Evolutionary conservation across 306 rosid genomes (phyloP).

Genomic region (Rubus idaeus): DNA sequence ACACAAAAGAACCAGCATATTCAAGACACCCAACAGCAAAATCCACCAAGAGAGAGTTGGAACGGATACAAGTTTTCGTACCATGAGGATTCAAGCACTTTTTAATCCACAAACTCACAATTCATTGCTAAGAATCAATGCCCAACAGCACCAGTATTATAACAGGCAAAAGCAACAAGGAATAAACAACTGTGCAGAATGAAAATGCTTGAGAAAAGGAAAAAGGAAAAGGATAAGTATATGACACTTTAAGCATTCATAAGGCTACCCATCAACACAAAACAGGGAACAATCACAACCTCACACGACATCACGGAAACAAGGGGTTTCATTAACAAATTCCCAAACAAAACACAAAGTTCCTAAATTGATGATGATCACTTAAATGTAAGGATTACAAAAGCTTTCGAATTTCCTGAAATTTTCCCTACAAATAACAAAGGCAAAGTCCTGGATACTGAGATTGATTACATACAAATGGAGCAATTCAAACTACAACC

Average conservation of each 20-base stretch:
- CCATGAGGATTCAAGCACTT: not conserved
- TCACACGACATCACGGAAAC: not conserved
- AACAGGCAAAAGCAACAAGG: not conserved
- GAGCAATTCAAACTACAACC: not conserved
- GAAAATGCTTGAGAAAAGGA: not conserved
- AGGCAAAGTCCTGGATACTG: constrained; percentile 14
- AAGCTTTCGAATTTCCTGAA: not conserved
- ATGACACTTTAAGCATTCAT: not conserved
- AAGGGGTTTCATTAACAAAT: constrained; percentile 27
- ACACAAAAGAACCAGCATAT: not conserved
- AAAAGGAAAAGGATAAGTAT: not conserved
- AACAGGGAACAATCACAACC: too few species aligned
- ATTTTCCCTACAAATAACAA: constrained; percentile 9
- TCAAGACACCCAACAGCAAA: not conserved
- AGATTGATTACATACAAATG: constrained; percentile 37
- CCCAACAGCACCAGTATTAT: not conserved
- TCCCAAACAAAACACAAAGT: not conserved
- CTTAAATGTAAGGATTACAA: not conserved
- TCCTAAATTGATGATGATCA: not conserved
- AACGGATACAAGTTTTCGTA: not conserved
- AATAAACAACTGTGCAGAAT: not conserved
- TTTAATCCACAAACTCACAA: not conserved
- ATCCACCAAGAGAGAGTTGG: not conserved
- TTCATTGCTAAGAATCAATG: not conserved
- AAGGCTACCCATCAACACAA: not conserved